Evolutionary conservation across 108 stramenopile species (phyloP).

Genomic region (Chaetoceros muelleri): DNA sequence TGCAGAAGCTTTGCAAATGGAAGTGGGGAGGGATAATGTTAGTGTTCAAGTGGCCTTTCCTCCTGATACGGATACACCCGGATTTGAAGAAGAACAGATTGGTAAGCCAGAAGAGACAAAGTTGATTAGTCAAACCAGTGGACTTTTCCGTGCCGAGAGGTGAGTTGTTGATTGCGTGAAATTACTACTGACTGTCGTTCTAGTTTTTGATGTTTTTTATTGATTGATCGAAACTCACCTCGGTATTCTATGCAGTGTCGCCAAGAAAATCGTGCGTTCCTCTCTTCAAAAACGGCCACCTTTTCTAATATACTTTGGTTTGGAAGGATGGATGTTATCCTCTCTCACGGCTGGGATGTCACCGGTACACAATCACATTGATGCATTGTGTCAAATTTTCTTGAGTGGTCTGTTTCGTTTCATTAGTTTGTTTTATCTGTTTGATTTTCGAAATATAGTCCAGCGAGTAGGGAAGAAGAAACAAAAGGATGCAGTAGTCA

Average conservation of each 20-base stretch:
- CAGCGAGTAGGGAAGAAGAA: constrained; percentile 9
- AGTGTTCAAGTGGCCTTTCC: constrained; percentile 84
- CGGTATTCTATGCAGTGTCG: constrained; percentile 36
- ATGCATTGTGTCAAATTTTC: constrained; percentile 58
- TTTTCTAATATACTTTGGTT: constrained; percentile 57
- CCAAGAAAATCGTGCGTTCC: constrained; percentile 42
- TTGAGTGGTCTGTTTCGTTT: constrained; percentile 58
- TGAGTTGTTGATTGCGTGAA: constrained; percentile 14
- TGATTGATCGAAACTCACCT: no score
- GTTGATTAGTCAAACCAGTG: constrained; percentile 49
- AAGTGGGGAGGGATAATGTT: constrained; percentile 35
- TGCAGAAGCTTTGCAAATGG: constrained; percentile 68
- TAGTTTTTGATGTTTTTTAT: constrained; percentile 2
- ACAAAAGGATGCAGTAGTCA: not conserved
- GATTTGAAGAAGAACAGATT: constrained; percentile 73
- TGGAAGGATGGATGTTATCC: constrained; percentile 80
- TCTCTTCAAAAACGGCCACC: constrained; percentile 41
- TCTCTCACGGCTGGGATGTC: constrained; percentile 66
- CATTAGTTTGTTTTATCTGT: constrained; percentile 59
- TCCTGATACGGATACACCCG: constrained; percentile 96
- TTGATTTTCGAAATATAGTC: constrained; percentile 65
- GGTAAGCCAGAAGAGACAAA: constrained; percentile 64
- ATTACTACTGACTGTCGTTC: not conserved
- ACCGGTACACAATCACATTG: constrained; percentile 37
- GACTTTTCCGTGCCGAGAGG: constrained; percentile 50